Percentiles rank a stretch among this genome's conserved stretches.
Conservation (phyloP, 169 alveolate species). For the Plasmodium ovale region DNA sequence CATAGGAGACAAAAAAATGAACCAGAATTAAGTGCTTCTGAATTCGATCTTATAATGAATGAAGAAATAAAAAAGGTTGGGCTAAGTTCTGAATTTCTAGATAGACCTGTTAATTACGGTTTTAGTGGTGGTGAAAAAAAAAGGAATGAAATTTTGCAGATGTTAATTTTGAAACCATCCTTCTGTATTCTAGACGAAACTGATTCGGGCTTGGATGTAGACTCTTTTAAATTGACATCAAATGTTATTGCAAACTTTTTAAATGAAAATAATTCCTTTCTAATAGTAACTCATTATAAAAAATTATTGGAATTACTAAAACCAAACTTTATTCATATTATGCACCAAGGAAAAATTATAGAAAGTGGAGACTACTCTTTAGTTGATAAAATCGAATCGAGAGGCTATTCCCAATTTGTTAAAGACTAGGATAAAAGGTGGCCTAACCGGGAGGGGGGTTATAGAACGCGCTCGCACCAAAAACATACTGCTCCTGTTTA, state of each 20-base stretch:
- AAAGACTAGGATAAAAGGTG: constrained; percentile 26
- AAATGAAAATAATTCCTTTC: constrained; percentile 76
- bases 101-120: constrained; percentile 82
- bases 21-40: constrained; percentile 75
- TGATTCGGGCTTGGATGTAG: constrained; percentile 85
- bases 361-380: constrained; percentile 76
- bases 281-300: constrained; percentile 83
- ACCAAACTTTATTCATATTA: constrained; percentile 79
- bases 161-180: constrained; percentile 79
- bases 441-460: too few relatives aligned
- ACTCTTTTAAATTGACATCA: constrained; percentile 79
- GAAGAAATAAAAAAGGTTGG: constrained; percentile 79
- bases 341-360: constrained; percentile 80
- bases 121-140: constrained; percentile 85
- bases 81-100: constrained; percentile 74
- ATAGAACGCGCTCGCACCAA: too few relatives aligned
- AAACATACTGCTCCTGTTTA: too few relatives aligned
- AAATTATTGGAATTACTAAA: constrained; percentile 78
- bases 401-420: constrained; percentile 75
- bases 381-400: constrained; percentile 76
- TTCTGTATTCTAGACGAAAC: constrained; percentile 82
- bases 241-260: constrained; percentile 76
- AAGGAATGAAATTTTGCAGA: constrained; percentile 82
- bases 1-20: constrained; percentile 75
- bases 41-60: constrained; percentile 73